Percentiles rank a stretch among this genome's conserved stretches.
phyloP scores from a whole-genome alignment of 331 rosid genomes.

The Saraca asoca region DNA sequence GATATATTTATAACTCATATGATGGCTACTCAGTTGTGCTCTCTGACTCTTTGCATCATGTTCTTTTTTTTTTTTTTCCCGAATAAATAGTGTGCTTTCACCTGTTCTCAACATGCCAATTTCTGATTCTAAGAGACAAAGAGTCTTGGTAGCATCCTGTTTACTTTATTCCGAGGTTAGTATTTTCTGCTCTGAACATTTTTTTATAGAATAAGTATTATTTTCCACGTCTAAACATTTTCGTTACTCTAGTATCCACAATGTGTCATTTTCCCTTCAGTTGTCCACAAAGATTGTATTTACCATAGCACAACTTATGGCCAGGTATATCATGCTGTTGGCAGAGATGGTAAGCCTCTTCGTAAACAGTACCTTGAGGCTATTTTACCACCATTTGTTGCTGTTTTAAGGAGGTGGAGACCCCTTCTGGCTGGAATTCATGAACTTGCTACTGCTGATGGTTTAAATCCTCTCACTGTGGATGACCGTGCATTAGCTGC shows the following conservation, averaged over 20 bases:
- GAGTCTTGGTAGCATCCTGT: constrained; percentile 93
- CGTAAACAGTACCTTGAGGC: constrained; percentile 88
- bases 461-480: constrained; percentile 74
- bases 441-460: constrained; percentile 93
- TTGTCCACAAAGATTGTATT: constrained; percentile 26
- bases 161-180: constrained; percentile 95
- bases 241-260: background rate
- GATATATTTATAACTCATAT: background rate
- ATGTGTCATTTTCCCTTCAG: constrained; percentile 24
- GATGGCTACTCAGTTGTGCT: no score
- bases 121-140: constrained; percentile 92
- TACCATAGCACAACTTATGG: constrained; percentile 39
- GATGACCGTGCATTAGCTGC: constrained; percentile 75
- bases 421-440: constrained; percentile 94
- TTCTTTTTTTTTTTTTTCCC: constrained; percentile 23
- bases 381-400: constrained; percentile 86
- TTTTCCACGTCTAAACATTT: background rate
- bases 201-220: background rate
- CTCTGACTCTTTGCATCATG: background rate
- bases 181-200: constrained; percentile 18
- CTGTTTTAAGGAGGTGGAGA: constrained; percentile 94
- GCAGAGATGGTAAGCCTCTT: constrained; percentile 73
- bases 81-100: constrained; percentile 81
- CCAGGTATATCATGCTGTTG: constrained; percentile 89
- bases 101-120: constrained; percentile 96